These are phyloP conservation scores for Litchi chinensis DNA, from an alignment of 345 rosid species.

Conservation along the genomic window DNA sequence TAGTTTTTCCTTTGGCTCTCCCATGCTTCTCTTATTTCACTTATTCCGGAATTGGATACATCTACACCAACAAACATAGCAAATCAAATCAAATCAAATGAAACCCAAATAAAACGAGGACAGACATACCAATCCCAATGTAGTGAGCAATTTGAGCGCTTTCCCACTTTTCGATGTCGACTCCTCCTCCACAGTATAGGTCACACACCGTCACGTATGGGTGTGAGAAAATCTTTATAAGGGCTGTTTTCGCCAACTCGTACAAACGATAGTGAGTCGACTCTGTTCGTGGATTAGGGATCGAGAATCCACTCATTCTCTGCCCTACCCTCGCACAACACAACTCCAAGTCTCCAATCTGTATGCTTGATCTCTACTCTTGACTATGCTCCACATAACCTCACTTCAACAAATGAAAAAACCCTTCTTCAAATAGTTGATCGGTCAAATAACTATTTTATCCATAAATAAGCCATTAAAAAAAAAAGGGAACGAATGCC, in stretches of 20 bases:
- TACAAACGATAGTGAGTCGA: conserved; percentile 78
- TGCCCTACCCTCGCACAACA: not conserved
- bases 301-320: conserved; percentile 47
- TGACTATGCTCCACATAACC: no score
- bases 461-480: no score
- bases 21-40: conserved; percentile 70
- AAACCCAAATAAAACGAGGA: not conserved
- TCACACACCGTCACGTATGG: conserved; percentile 94
- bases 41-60: conserved; percentile 59
- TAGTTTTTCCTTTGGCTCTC: conserved; percentile 69
- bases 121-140: conserved; percentile 68
- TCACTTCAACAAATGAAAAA: no score
- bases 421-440: no score
- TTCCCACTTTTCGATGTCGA: conserved; percentile 78
- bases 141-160: conserved; percentile 67
- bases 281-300: conserved; percentile 55
- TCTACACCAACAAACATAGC: conserved; percentile 38
- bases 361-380: no score
- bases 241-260: conserved; percentile 81
- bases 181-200: conserved; percentile 78
- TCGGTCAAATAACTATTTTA: no score
- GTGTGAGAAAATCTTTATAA: conserved; percentile 80
- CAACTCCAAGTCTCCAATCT: not conserved
- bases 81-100: not conserved
- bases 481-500: no score